Percentiles rank a stretch among this genome's conserved stretches.
These are phyloP conservation scores for Phoma herbarum DNA, from an alignment of 2,329 filamentous ascomycete species.

Conservation along the genomic window DNA sequence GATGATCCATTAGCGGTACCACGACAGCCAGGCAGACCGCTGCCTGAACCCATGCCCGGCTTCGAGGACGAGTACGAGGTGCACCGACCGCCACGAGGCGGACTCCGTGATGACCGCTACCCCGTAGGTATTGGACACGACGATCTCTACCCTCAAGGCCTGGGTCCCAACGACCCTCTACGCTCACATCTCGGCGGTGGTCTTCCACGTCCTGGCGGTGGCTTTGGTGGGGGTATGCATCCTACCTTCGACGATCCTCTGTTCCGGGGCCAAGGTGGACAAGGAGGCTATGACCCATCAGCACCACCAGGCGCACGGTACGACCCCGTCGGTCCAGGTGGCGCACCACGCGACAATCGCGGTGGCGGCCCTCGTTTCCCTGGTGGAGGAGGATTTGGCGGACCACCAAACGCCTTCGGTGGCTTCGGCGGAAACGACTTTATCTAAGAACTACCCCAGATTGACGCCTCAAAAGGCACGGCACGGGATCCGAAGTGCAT, in stretches of 20 bases:
- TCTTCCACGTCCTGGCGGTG: constrained; percentile 64
- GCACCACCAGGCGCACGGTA: constrained; percentile 89
- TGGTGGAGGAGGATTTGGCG: constrained; percentile 53
- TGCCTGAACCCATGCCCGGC: constrained; percentile 83
- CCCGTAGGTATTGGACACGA: constrained; percentile 80
- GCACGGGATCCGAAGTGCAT: neutral
- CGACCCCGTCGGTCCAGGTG: constrained; percentile 75
- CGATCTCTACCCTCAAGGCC: constrained; percentile 85
- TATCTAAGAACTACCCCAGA: constrained; percentile 47
- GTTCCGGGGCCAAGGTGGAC: constrained; percentile 69
- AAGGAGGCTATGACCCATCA: constrained; percentile 69
- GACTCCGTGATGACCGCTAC: constrained; percentile 58
- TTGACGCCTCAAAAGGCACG: neutral
- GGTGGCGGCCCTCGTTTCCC: constrained; percentile 43
- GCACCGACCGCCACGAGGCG: constrained; percentile 69
- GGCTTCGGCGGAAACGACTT: constrained; percentile 69
- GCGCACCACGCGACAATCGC: constrained; percentile 52
- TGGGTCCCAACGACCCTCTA: constrained; percentile 86
- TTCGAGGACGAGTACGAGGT: constrained; percentile 96
- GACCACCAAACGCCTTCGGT: constrained; percentile 66
- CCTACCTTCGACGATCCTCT: constrained; percentile 93
- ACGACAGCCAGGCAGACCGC: constrained; percentile 65
- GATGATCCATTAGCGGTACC: constrained; percentile 71
- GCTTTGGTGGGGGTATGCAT: constrained; percentile 85
- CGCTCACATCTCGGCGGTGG: constrained; percentile 70